These are phyloP conservation scores for Mangifera indica DNA, from an alignment of 345 rosid species.

Conservation along the genomic window DNA sequence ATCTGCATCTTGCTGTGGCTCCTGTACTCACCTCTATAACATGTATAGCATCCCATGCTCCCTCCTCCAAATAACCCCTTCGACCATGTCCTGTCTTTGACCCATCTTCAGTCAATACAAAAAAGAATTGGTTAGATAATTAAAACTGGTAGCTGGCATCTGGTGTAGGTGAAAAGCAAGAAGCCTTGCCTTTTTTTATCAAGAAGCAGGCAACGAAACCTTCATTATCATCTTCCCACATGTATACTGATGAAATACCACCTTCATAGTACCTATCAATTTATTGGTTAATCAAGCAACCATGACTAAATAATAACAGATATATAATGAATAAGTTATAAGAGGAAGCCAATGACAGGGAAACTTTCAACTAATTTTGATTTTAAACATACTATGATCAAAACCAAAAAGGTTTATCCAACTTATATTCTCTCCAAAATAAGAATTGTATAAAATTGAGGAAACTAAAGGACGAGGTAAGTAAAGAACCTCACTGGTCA, in stretches of 20 bases:
- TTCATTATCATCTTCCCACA: slow-evolving; percentile 96
- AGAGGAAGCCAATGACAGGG: background rate
- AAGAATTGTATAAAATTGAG: slow-evolving; percentile 6
- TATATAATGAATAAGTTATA: background rate
- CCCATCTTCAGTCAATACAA: slow-evolving; percentile 56
- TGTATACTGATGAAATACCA: slow-evolving; percentile 92
- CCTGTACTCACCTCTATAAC: slow-evolving; percentile 66
- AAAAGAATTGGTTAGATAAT: slow-evolving; percentile 20
- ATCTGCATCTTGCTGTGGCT: background rate
- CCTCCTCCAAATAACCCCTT: slow-evolving; percentile 93
- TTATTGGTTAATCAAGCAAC: slow-evolving; percentile 33
- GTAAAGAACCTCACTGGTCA: slow-evolving; percentile 99
- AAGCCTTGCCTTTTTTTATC: slow-evolving; percentile 80
- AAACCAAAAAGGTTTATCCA: background rate
- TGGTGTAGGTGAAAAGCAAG: slow-evolving; percentile 8
- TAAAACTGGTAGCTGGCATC: background rate
- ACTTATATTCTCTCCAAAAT: background rate
- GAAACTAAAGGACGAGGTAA: slow-evolving; percentile 54
- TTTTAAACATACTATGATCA: background rate
- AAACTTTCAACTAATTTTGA: background rate
- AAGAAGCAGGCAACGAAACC: slow-evolving; percentile 91
- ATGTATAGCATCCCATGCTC: slow-evolving; percentile 98
- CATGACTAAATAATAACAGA: background rate
- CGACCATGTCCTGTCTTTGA: slow-evolving; percentile 91
- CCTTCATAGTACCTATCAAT: slow-evolving; percentile 92